Evolutionary conservation across 1,284 basidiomycete genomes (phyloP).

Genomic region (Cutaneotrichosporon sp.): DNA sequence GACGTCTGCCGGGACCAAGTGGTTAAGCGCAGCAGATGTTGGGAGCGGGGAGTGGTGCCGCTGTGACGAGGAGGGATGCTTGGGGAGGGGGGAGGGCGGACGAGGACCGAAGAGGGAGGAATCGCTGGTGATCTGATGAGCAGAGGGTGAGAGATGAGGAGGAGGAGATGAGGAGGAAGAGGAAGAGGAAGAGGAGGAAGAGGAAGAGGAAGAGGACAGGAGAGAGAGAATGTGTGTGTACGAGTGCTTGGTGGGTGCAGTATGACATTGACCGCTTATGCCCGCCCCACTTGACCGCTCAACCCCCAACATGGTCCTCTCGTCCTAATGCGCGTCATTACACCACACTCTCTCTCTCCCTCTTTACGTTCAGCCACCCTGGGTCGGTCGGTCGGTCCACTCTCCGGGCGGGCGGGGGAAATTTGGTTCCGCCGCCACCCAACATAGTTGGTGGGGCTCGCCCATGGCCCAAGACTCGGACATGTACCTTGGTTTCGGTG

Average conservation of each 20-base stretch:
- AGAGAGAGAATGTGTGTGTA: neutral
- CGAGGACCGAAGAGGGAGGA: neutral
- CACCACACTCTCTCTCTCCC: too few species aligned
- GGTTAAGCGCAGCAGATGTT: neutral
- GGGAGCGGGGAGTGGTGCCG: neutral
- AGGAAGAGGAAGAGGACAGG: too few species aligned
- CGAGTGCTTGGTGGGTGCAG: neutral
- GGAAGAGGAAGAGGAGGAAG: neutral
- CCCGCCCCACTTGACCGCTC: too few species aligned
- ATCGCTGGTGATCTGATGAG: too few species aligned
- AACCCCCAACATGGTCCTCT: too few species aligned
- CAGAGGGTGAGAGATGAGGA: neutral
- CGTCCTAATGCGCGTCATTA: constrained; percentile 1
- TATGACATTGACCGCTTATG: neutral
- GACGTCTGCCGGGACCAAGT: neutral
- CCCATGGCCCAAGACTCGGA: too few species aligned
- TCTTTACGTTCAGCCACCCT: neutral
- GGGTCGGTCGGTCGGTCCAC: too few species aligned
- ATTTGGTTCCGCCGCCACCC: too few species aligned
- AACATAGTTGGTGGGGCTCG: too few species aligned
- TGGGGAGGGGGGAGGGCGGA: neutral
- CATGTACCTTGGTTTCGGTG: neutral
- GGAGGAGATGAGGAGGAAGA: neutral
- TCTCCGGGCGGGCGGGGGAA: too few species aligned
- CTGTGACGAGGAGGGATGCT: neutral